phyloP scores from a whole-genome alignment of 352 stramenopile species.

The Peronospora farinosa region DNA sequence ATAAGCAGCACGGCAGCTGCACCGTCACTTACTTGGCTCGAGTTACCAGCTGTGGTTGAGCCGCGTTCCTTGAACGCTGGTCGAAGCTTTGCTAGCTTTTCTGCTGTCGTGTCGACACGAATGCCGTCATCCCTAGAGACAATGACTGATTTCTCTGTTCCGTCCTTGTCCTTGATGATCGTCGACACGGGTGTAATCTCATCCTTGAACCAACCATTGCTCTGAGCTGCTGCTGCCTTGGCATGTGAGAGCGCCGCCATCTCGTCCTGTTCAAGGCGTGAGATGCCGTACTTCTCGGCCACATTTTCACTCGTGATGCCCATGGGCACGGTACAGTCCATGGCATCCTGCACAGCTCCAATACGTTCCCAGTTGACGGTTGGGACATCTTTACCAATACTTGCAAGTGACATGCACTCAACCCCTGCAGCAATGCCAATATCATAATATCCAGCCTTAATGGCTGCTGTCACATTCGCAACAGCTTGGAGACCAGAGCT shows the following conservation, averaged over 20 bases:
- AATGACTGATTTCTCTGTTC: constrained; percentile 66
- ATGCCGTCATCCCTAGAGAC: constrained; percentile 75
- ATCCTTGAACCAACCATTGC: constrained; percentile 79
- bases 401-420: constrained; percentile 80
- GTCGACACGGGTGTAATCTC: constrained; percentile 86
- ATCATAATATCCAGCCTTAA: constrained; percentile 83
- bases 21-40: constrained; percentile 85
- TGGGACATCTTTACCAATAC: constrained; percentile 43
- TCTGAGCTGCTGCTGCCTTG: constrained; percentile 63
- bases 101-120: constrained; percentile 51
- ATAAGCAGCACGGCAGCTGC: constrained; percentile 85
- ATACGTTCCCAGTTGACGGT: constrained; percentile 60
- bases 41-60: constrained; percentile 78
- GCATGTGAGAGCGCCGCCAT: constrained; percentile 71
- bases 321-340: constrained; percentile 83
- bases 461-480: constrained; percentile 59
- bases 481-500: constrained; percentile 83
- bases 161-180: constrained; percentile 69
- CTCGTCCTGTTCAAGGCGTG: constrained; percentile 68
- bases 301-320: constrained; percentile 86
- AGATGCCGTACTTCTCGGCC: constrained; percentile 69
- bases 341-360: constrained; percentile 52
- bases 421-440: constrained; percentile 81
- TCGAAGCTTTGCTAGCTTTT: constrained; percentile 67
- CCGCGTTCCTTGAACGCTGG: constrained; percentile 77